Base-by-base conservation (phyloP, 1,139 yeast genomes). In the Zygosaccharomyces pseudobailii region DNA sequence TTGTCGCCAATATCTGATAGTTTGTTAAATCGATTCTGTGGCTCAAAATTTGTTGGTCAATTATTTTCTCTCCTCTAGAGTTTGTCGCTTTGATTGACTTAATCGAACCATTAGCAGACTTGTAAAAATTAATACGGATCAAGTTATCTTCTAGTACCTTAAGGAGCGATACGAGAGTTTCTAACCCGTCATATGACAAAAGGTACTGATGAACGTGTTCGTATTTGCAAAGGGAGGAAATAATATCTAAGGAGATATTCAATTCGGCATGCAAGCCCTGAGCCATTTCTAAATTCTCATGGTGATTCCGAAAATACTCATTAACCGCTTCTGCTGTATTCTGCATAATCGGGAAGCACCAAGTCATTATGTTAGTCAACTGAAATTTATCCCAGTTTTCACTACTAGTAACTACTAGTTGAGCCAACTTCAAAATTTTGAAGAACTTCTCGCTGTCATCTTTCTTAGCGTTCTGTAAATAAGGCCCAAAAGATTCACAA, bases 331-430 rank as follows among this genome's bases (percentile, higher is more conserved):
- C 27, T 2, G 58, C 44, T 0, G 62, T 45, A 4, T 55, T 48
- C 34, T 65, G 64, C 49, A 72, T 75, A 35, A 75, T 57, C 23
- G 73, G 75, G 50, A 69, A 68, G 17, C 71, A 61, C 88, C 89
- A 83, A 0, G 79, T 69, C 45, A 82, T 65, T 10, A 83, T 68
- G 2, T 74, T 75, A 0, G 78, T 72, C 8, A 80, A 56, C 50
- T 80, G 72, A 43, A 71, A 71, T 42, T 75, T 75, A 47, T 74
- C 71, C 86, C 87, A 82, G 25, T 67, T 68, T 7, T 72, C 76
- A 46, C 68, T 73, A 35, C 79, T 74, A 0, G 84, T 75, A 2
- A 76, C 63, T 1, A 78, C 58, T 2, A 76, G 54, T 51, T 76
- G 79, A 4, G 71, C 55, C 4, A 69, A 55, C 43, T 65, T 64